A percentile compares a stretch with the other conserved stretches of the same genome.
phyloP scores from a whole-genome alignment of 2,329 filamentous ascomycete genomes.

The Parafenestella ontariensis region DNA sequence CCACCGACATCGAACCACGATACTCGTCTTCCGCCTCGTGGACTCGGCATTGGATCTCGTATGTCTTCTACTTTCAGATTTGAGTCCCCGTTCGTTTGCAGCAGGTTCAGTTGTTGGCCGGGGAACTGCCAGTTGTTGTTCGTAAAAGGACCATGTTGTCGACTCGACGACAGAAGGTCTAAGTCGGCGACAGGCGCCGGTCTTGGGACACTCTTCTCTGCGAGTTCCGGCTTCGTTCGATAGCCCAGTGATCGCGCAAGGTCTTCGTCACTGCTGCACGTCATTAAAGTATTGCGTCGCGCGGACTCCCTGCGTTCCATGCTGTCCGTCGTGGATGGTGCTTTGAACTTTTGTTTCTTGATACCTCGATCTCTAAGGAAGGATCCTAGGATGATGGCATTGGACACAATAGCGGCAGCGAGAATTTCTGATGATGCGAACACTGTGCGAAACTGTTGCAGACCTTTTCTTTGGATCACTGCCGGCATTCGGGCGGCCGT shows the following conservation, averaged over 20 bases:
- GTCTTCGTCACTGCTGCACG: slow-evolving; percentile 92
- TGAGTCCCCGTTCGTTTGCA: slow-evolving; percentile 29
- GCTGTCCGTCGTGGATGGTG: slow-evolving; percentile 59
- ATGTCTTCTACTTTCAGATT: slow-evolving; percentile 29
- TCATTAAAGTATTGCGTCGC: slow-evolving; percentile 68
- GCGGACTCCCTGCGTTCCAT: slow-evolving; percentile 65
- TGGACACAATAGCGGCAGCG: slow-evolving; percentile 85
- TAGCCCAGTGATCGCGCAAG: slow-evolving; percentile 82
- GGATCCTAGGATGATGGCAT: slow-evolving; percentile 87
- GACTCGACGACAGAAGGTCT: slow-evolving; percentile 29
- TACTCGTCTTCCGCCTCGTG: slow-evolving; percentile 59
- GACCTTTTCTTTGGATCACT: slow-evolving; percentile 73
- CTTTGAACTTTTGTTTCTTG: slow-evolving; percentile 83
- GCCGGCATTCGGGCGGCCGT: slow-evolving; percentile 83
- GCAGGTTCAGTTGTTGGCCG: slow-evolving; percentile 19
- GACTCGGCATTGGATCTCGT: slow-evolving; percentile 48
- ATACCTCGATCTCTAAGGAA: slow-evolving; percentile 89
- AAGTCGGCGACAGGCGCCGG: slow-evolving; percentile 45
- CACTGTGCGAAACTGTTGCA: slow-evolving; percentile 86
- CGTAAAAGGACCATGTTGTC: slow-evolving; percentile 31
- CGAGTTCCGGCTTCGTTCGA: slow-evolving; percentile 63
- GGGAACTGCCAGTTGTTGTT: slow-evolving; percentile 47
- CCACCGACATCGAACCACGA: slow-evolving; percentile 89
- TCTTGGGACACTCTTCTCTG: slow-evolving; percentile 51
- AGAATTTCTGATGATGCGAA: slow-evolving; percentile 90